Conservation (phyloP, 208 protist genomes). For the Acanthamoeba quina region DNA sequence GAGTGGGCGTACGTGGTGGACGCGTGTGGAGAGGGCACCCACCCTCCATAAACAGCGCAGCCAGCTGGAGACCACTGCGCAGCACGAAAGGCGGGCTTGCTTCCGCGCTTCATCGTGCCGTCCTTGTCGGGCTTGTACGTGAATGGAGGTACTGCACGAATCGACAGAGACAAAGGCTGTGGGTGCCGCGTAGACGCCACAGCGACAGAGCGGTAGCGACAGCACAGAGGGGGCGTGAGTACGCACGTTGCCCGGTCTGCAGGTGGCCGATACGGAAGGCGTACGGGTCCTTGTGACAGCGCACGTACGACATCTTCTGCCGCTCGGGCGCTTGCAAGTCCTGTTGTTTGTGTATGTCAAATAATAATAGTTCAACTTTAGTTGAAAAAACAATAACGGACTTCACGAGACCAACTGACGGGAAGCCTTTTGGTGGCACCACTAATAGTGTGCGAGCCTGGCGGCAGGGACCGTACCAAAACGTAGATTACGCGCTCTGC, state of each 20-base stretch:
- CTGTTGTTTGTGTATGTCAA: neutral
- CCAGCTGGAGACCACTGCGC: conserved; percentile 25
- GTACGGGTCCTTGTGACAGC: neutral
- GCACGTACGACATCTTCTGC: neutral
- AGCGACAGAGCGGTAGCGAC: neutral
- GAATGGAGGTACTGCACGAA: neutral
- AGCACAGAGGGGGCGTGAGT: neutral
- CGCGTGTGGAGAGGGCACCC: neutral
- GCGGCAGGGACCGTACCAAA: neutral
- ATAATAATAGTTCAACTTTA: too few relatives aligned
- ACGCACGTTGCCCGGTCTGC: neutral
- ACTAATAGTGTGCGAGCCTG: too few relatives aligned
- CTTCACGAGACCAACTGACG: too few relatives aligned
- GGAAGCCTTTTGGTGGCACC: too few relatives aligned
- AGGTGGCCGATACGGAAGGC: neutral
- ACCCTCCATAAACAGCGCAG: conserved; percentile 42
- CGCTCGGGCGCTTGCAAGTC: conserved; percentile 10
- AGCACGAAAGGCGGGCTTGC: conserved; percentile 56
- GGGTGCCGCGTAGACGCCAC: too few relatives aligned
- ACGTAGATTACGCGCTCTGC: conserved; percentile 62
- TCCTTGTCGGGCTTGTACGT: conserved; percentile 10
- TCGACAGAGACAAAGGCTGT: too few relatives aligned
- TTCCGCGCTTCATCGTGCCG: conserved; percentile 3
- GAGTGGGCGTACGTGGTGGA: neutral
- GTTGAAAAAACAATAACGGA: too few relatives aligned